Evolutionary conservation across 1,284 basidiomycete genomes (phyloP).

Genomic region (Cutaneotrichosporon sp.): DNA sequence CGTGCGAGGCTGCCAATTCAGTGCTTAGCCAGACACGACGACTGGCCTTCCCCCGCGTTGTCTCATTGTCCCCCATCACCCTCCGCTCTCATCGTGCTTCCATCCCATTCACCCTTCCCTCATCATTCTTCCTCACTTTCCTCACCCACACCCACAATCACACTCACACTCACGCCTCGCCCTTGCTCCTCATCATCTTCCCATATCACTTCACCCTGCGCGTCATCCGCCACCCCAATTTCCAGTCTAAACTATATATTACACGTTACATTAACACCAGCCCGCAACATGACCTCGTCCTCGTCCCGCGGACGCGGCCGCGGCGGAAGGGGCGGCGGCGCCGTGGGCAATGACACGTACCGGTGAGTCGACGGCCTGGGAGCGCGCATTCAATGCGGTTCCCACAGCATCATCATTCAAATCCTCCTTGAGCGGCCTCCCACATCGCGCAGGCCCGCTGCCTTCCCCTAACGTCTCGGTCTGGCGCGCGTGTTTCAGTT

Average conservation of each 20-base stretch:
- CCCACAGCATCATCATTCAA: background rate
- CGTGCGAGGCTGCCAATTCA: too few species aligned
- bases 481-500: too few species aligned
- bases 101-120: too few species aligned
- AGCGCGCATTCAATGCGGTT: background rate
- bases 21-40: too few species aligned
- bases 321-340: slow-evolving; percentile 26
- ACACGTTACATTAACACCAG: slow-evolving; percentile 1
- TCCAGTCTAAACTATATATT: background rate
- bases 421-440: background rate
- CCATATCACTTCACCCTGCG: background rate
- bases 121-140: too few species aligned
- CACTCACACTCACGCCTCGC: too few species aligned
- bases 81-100: too few species aligned
- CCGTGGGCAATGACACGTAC: slow-evolving; percentile 16
- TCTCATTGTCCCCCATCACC: too few species aligned
- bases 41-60: too few species aligned
- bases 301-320: slow-evolving; percentile 29
- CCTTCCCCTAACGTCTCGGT: background rate
- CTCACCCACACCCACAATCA: too few species aligned
- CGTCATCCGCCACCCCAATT: too few species aligned
- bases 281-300: slow-evolving; percentile 25
- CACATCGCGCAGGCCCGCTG: background rate
- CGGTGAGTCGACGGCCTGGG: slow-evolving; percentile 13
- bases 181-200: background rate